A percentile compares a stretch with the other conserved stretches of the same genome.
Conservation (phyloP, 306 rosid genomes). For the Delonix regia region DNA sequence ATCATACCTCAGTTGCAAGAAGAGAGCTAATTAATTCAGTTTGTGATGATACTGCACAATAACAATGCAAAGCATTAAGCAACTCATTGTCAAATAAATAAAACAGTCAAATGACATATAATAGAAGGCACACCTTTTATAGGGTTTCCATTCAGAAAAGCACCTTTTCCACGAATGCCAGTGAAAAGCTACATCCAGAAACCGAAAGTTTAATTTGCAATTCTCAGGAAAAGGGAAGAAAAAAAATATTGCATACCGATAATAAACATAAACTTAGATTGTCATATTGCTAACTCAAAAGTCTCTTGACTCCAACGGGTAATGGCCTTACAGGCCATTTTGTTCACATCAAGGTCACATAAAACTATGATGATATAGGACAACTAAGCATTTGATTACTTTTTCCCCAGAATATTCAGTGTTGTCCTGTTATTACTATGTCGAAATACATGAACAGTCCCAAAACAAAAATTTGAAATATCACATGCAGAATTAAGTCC, state of each 20-base stretch:
- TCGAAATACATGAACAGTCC: background rate
- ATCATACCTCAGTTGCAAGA: slow-evolving; percentile 78
- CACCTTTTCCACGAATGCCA: slow-evolving; percentile 76
- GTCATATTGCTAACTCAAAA: background rate
- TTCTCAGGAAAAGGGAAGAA: background rate
- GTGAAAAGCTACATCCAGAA: slow-evolving; percentile 68
- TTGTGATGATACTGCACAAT: slow-evolving; percentile 70
- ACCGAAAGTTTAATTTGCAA: slow-evolving; percentile 3
- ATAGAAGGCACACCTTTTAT: slow-evolving; percentile 59
- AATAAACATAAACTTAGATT: slow-evolving; percentile 21
- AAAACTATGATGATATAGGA: background rate
- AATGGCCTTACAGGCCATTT: background rate
- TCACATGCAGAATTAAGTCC: background rate
- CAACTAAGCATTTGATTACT: background rate
- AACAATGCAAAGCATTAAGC: slow-evolving; percentile 31
- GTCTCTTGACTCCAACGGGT: background rate
- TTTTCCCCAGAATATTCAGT: background rate
- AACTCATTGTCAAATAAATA: slow-evolving; percentile 9
- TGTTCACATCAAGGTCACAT: background rate
- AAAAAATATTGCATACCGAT: slow-evolving; percentile 25
- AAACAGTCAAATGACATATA: slow-evolving; percentile 23
- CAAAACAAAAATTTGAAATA: background rate
- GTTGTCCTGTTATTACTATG: background rate
- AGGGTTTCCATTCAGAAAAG: slow-evolving; percentile 75
- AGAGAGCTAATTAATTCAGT: slow-evolving; percentile 69